A percentile compares a stretch with the other conserved stretches of the same genome.
phyloP scores from a whole-genome alignment of 495 filamentous ascomycete species.

The Rhypophila decipiens region DNA sequence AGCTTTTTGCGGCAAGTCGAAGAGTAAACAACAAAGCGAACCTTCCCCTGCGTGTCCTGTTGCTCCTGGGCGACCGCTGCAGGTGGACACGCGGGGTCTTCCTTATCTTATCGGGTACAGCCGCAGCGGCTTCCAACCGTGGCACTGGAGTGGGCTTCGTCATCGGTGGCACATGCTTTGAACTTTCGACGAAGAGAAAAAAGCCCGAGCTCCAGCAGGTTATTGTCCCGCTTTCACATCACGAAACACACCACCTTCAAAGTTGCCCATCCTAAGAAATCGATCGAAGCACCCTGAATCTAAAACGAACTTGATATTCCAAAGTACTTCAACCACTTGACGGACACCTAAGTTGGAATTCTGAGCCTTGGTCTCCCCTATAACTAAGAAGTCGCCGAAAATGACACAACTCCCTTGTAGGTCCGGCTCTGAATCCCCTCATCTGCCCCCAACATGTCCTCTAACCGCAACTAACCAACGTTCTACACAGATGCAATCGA shows the following conservation, averaged over 20 bases:
- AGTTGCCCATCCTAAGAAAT: background rate
- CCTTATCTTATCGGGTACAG: slow-evolving; percentile 29
- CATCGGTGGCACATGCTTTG: slow-evolving; percentile 26
- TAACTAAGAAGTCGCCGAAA: slow-evolving; percentile 10
- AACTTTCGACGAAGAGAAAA: slow-evolving; percentile 13
- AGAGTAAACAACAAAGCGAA: too few species aligned
- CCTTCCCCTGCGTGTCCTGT: too few species aligned
- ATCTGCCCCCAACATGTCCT: background rate
- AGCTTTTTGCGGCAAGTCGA: too few species aligned
- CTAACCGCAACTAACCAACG: background rate
- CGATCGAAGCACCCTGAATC: background rate
- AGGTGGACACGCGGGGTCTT: background rate
- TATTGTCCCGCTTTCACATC: background rate
- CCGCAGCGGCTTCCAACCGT: background rate
- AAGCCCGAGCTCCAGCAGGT: slow-evolving; percentile 2
- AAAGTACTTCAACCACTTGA: background rate
- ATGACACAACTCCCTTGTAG: slow-evolving; percentile 72
- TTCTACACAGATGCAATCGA: slow-evolving; percentile 76
- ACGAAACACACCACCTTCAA: background rate
- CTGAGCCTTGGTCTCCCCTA: background rate
- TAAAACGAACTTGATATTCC: too few species aligned
- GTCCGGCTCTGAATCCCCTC: slow-evolving; percentile 20
- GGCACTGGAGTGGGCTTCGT: slow-evolving; percentile 18
- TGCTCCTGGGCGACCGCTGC: too few species aligned
- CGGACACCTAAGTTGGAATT: background rate